Base-by-base conservation (phyloP, 164 flowering plant genomes). In the Umbilicus rupestris region DNA sequence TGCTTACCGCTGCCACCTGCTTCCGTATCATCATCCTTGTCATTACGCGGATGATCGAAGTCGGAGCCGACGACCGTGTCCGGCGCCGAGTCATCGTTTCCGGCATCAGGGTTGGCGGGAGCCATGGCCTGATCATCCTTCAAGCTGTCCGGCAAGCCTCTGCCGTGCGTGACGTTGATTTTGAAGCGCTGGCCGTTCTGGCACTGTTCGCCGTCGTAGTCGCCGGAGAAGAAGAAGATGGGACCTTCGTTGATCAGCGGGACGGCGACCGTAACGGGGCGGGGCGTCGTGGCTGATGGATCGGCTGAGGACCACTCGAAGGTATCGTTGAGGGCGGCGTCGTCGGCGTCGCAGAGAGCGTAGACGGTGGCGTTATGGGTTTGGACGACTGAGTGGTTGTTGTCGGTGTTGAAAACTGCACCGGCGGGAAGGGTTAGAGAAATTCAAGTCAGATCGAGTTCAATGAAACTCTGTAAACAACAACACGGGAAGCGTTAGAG, bases 161-260 rank as follows among this genome's bases (percentile, higher is more conserved):
- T 73, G 0, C 99, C 99, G 63, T 84, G 82, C 11, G 87, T 78
- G 26, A 94, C 99, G 39, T 87, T 83, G 26, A 94, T 82, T 33
- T 76, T 73, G 73, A 94, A 89, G 33, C 69, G 89, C 66, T 89
- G 96, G 1, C 97, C 99, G 29, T 80, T 71, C 64, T 68, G 47
- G 76, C 99, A 94, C 67, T 94, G 99, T 20, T 86, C 89, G 0
- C 99, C 97, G 22, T 94, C 99, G 57, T 89, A 94, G 33, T 88
- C 82, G 10, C 90, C 76, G 0, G 99, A 94, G 70, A 91, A 94
- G 76, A 94, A 94, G 60, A 87, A 94, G 0, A 74, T 81, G 65
- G 67, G 47, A 33, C 99, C 99, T 65, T 85, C 85, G 72, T 84
- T 87, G 9, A 77, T 19, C 0, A 94, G 80, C 2, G 96, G 99